Percentiles rank a stretch among this genome's conserved stretches.
Evolutionary conservation across 768 basidiomycete genomes (phyloP).

Genomic region (Lactarius sanguifluus): DNA sequence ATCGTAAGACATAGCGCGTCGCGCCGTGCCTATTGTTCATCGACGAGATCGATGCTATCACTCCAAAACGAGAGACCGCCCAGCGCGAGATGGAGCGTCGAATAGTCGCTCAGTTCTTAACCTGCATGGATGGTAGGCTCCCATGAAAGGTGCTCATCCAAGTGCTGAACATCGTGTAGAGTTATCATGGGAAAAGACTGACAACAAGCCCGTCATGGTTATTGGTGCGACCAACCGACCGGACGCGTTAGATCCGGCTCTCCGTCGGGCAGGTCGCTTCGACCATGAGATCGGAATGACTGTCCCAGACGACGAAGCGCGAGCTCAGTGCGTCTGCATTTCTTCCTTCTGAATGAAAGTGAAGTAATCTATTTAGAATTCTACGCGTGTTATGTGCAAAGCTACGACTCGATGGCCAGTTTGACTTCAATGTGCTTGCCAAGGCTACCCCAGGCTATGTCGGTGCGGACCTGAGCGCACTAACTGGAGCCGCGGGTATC

Average conservation of each 20-base stretch:
- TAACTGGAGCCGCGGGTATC: constrained; percentile 92
- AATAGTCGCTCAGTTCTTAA: constrained; percentile 96
- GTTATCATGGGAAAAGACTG: constrained; percentile 92
- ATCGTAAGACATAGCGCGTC: constrained; percentile 57
- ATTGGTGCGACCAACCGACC: too few relatives aligned
- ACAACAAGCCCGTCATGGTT: constrained; percentile 90
- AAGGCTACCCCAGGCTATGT: constrained; percentile 97
- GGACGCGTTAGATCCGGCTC: constrained; percentile 90
- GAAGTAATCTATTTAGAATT: constrained; percentile 54
- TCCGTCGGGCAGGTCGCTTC: constrained; percentile 91
- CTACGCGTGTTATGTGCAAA: constrained; percentile 81
- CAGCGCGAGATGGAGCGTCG: constrained; percentile 98
- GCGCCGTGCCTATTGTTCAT: constrained; percentile 95
- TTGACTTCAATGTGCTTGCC: constrained; percentile 82
- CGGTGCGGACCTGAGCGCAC: constrained; percentile 87
- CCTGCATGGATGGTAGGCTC: constrained; percentile 93
- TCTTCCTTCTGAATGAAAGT: constrained; percentile 1
- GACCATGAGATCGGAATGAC: constrained; percentile 98
- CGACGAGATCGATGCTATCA: constrained; percentile 97
- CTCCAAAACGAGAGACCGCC: constrained; percentile 95
- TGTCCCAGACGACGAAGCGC: constrained; percentile 88
- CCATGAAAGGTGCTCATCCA: background rate
- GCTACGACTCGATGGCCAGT: constrained; percentile 81
- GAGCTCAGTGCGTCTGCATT: constrained; percentile 68
- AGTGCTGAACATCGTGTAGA: constrained; percentile 46